A percentile compares a stretch with the other conserved stretches of the same genome.
Evolutionary conservation across 2,329 filamentous ascomycete species (phyloP).

Genomic region (Pleoardoris graminearum): DNA sequence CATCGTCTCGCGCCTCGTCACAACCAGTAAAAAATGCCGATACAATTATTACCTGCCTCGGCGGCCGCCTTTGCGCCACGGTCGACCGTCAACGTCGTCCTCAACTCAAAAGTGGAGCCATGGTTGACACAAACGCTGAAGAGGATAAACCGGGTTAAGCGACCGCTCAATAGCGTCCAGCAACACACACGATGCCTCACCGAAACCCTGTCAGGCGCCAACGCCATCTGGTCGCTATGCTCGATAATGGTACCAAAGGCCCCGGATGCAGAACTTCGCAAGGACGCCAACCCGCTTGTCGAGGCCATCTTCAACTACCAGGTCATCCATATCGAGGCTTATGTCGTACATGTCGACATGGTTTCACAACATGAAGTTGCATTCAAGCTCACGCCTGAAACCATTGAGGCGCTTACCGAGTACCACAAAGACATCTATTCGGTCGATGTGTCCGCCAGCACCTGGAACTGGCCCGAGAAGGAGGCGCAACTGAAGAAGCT

Average conservation of each 20-base stretch:
- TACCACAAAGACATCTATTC: slow-evolving; percentile 97
- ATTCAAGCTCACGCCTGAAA: slow-evolving; percentile 94
- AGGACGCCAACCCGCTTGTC: slow-evolving; percentile 78
- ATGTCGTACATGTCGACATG: slow-evolving; percentile 99
- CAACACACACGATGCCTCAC: slow-evolving; percentile 96
- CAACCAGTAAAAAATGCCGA: slow-evolving; percentile 67
- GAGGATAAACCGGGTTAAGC: slow-evolving; percentile 94
- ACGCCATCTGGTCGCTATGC: slow-evolving; percentile 92
- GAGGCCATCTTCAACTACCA: slow-evolving; percentile 93
- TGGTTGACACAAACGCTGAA: slow-evolving; percentile 98
- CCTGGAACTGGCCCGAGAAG: slow-evolving; percentile 96
- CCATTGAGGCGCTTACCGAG: slow-evolving; percentile 89
- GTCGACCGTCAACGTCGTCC: slow-evolving; percentile 90
- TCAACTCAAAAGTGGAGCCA: slow-evolving; percentile 88
- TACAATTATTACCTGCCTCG: slow-evolving; percentile 90
- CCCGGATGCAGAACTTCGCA: slow-evolving; percentile 80
- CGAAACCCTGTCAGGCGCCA: slow-evolving; percentile 84
- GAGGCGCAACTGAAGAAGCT: slow-evolving; percentile 95
- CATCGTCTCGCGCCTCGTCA: slow-evolving; percentile 33
- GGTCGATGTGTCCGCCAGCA: slow-evolving; percentile 83
- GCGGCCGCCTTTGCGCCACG: slow-evolving; percentile 95
- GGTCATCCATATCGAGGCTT: slow-evolving; percentile 91
- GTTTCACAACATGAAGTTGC: slow-evolving; percentile 96
- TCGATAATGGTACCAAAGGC: slow-evolving; percentile 92
- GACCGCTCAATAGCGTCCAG: slow-evolving; percentile 92